Conservation (phyloP, 148 eudicot species). For the Spergularia marina region DNA sequence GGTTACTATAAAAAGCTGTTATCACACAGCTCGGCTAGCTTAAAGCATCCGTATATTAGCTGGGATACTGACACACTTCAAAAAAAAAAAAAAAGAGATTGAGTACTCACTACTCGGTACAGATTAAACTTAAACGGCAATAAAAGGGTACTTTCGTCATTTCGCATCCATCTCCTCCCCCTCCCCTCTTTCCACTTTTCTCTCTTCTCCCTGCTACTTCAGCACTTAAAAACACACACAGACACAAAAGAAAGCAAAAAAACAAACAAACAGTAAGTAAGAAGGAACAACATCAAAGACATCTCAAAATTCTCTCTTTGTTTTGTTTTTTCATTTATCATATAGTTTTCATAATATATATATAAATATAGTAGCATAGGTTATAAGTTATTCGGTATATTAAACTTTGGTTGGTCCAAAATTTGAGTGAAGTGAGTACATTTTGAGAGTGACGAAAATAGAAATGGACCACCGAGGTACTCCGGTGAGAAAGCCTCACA, state of each 20-base stretch:
- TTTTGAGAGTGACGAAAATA: not conserved
- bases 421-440: not conserved
- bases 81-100: not conserved
- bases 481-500: constrained; percentile 82
- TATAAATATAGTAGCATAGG: not conserved
- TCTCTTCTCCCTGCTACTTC: constrained; percentile 1
- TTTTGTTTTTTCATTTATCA: no score
- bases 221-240: not conserved
- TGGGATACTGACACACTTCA: not conserved
- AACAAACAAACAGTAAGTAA: not conserved
- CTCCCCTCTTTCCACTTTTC: not conserved
- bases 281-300: no score
- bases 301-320: not conserved
- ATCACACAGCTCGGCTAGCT: not conserved
- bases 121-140: constrained; percentile 27
- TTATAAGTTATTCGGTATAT: no score
- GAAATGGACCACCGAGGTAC: constrained; percentile 39
- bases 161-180: not conserved
- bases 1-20: constrained; percentile 16
- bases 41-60: constrained; percentile 26
- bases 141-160: constrained; percentile 26
- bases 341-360: no score
- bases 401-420: not conserved
- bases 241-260: not conserved
- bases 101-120: not conserved